Conservation (phyloP, 208 protist genomes). For the Angomonas ambiguus region DNA sequence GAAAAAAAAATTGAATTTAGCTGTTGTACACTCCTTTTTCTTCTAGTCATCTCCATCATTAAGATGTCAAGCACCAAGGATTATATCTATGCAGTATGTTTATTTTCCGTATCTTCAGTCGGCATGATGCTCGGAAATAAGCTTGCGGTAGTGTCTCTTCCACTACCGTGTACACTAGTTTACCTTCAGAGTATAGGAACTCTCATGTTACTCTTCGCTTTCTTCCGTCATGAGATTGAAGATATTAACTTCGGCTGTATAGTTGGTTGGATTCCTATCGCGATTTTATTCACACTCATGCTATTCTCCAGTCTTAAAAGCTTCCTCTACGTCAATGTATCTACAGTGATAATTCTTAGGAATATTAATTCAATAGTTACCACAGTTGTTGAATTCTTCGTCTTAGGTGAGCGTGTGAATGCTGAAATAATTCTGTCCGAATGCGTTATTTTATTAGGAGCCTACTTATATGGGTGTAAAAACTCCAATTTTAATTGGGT, state of each 20-base stretch:
- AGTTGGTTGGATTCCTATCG: slow-evolving; percentile 26
- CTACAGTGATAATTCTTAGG: slow-evolving; percentile 7
- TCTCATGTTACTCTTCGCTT: not conserved
- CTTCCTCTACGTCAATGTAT: slow-evolving; percentile 29
- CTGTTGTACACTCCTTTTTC: slow-evolving; percentile 11
- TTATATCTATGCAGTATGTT: not conserved
- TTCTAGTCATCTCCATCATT: too few relatives aligned
- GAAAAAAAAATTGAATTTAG: slow-evolving; percentile 1
- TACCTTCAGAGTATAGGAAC: slow-evolving; percentile 11
- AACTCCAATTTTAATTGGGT: slow-evolving; percentile 9
- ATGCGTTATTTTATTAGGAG: not conserved
- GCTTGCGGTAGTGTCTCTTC: not conserved
- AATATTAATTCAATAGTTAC: slow-evolving; percentile 9
- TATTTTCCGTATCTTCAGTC: slow-evolving; percentile 8
- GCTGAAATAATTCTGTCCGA: slow-evolving; percentile 7
- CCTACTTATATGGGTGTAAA: slow-evolving; percentile 9
- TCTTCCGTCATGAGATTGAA: not conserved
- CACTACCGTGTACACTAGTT: not conserved
- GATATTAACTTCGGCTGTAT: not conserved
- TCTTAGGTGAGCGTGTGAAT: slow-evolving; percentile 3
- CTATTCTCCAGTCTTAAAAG: slow-evolving; percentile 36
- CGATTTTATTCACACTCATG: slow-evolving; percentile 31
- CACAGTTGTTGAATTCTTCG: slow-evolving; percentile 7
- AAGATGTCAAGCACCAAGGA: not conserved
- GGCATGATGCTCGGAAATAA: slow-evolving; percentile 11